Evolutionary conservation across 2,329 filamentous ascomycete species (phyloP).

Genomic region (Claviceps quebecensis): DNA sequence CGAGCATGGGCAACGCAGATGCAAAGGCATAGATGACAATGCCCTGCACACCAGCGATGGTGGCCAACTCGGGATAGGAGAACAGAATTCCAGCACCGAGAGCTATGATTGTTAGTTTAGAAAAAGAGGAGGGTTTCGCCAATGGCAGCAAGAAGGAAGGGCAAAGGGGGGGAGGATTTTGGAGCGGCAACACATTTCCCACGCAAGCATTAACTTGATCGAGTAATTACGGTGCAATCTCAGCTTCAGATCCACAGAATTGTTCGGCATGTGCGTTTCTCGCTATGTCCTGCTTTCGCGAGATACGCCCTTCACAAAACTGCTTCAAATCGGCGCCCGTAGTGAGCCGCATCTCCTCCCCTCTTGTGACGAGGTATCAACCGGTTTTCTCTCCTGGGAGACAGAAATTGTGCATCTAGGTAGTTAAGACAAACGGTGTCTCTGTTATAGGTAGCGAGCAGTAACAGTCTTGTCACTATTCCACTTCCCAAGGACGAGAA

Average conservation of each 20-base stretch:
- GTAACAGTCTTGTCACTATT: background rate
- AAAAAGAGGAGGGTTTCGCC: slow-evolving; percentile 9
- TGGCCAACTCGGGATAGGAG: slow-evolving; percentile 67
- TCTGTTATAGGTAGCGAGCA: background rate
- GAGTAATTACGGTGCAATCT: slow-evolving; percentile 94
- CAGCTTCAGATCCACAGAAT: slow-evolving; percentile 53
- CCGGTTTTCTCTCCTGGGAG: background rate
- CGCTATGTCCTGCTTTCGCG: slow-evolving; percentile 2
- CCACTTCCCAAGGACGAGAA: background rate
- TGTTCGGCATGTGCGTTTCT: slow-evolving; percentile 2
- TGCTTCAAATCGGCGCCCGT: slow-evolving; percentile 61
- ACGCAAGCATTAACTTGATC: slow-evolving; percentile 99
- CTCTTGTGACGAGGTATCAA: slow-evolving; percentile 5
- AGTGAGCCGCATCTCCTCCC: slow-evolving; percentile 54
- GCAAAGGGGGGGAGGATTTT: slow-evolving; percentile 17
- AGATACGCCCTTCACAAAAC: slow-evolving; percentile 35
- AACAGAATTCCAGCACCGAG: slow-evolving; percentile 76
- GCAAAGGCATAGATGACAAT: slow-evolving; percentile 63
- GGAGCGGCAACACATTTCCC: slow-evolving; percentile 92
- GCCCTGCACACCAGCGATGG: slow-evolving; percentile 66
- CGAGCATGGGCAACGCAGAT: slow-evolving; percentile 56
- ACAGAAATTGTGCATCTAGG: background rate
- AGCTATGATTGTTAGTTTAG: slow-evolving; percentile 41
- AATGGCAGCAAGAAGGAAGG: background rate
- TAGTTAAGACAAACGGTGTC: background rate